phyloP scores from a whole-genome alignment of 2,329 filamentous ascomycete species.

The Sclerotinia spermophila region DNA sequence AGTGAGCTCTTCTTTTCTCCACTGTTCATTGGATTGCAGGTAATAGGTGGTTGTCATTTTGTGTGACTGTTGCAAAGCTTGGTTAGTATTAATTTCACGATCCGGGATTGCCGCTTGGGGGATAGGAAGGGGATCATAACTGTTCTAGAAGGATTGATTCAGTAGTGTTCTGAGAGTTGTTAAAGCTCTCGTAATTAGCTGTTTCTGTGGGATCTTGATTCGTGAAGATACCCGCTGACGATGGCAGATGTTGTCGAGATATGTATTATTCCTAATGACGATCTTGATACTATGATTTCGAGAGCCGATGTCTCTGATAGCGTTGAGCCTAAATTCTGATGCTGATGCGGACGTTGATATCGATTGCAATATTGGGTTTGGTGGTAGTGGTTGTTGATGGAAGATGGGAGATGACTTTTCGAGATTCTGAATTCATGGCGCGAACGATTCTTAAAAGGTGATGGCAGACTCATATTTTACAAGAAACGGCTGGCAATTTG shows the following conservation, averaged over 20 bases:
- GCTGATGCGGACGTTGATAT: background rate
- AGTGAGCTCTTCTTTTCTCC: background rate
- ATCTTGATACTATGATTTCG: background rate
- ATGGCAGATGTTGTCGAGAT: background rate
- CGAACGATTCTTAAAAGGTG: background rate
- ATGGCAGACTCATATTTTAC: background rate
- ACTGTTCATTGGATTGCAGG: background rate
- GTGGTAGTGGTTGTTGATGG: background rate
- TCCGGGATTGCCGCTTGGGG: fast-evolving
- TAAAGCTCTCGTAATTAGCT: background rate
- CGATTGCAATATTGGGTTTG: background rate
- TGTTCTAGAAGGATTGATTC: background rate
- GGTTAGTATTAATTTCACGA: background rate
- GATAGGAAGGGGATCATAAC: background rate
- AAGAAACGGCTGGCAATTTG: too few relatives aligned
- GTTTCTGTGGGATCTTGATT: background rate
- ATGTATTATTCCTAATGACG: background rate
- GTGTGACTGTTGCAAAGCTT: too few relatives aligned
- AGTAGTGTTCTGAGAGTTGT: background rate
- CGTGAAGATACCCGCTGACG: background rate
- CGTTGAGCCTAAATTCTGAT: background rate
- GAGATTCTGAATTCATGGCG: too few relatives aligned
- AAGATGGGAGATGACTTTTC: background rate
- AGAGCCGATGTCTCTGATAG: background rate
- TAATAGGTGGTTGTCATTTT: background rate